Evolutionary conservation across 768 basidiomycete species (phyloP), one percentile per base, ranked within the genome.

Genomic region (Tricholoma saponaceum): DNA sequence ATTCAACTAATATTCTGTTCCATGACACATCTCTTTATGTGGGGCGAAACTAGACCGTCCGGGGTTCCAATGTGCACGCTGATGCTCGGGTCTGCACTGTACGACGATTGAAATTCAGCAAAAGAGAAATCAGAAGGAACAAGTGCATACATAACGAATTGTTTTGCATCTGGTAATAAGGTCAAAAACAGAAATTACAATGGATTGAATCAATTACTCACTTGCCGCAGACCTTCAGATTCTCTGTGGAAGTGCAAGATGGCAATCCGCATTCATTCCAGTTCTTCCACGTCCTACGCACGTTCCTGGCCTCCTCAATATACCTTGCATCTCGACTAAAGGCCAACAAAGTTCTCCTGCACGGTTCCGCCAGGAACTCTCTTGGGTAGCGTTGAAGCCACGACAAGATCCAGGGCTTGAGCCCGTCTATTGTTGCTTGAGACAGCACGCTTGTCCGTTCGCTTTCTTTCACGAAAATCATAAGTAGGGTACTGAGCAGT

Each of bases 21-120:
- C 54, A 54, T 59, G 59, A 58, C 68, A 65, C 20, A 63, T 39
- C 9, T 47, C 54, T 43, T 66, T 67, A 26, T 68, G 69, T 43
- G 64, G 62, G 39, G 51, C 52, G 33, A 18, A 43, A 55, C 8
- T 22, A 23, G 12, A 4, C 14, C 9, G 10, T 18, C 13, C n/a
- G 25, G 39, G 23, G 52, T 18, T 52, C 68, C 67, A 69, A 41
- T 70, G 68, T 35, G 59, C 55, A 26, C 64, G 65, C 50, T 70
- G 69, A 50, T 70, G 69, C 44, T 67, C 69, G 14, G 61, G 57
- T 18, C 52, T 64, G 60, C 70, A 68, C 68, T 69, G 35, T 22
- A 28, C 20, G 16, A 53, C 14, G 4, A 5, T n/a, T 30, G 13
- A 3, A 23, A 28, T 9, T 25, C 5, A 53, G 23, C 16, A 32